These are phyloP conservation scores for Discostella stelligera DNA, from an alignment of 352 stramenopile genomes.

Conservation along the genomic window DNA sequence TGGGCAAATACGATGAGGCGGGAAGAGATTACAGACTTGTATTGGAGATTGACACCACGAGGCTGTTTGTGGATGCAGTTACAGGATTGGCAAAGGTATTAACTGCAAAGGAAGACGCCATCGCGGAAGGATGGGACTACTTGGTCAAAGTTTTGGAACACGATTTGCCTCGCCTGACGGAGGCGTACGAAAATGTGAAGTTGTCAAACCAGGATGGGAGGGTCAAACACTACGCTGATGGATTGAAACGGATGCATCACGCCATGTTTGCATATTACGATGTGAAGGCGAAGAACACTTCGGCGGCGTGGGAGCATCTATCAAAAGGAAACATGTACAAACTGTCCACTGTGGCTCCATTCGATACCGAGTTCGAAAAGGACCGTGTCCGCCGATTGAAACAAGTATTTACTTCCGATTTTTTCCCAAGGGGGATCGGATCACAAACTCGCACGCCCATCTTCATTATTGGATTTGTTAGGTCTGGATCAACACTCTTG, in stretches of 20 bases:
- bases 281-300: conserved; percentile 64
- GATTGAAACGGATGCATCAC: conserved; percentile 69
- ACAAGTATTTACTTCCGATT: conserved; percentile 63
- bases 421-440: conserved; percentile 65
- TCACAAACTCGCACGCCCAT: conserved; percentile 59
- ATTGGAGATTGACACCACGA: conserved; percentile 51
- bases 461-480: conserved; percentile 81
- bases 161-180: conserved; percentile 42
- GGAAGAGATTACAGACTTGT: conserved; percentile 56
- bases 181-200: conserved; percentile 17
- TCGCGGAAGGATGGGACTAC: conserved; percentile 53
- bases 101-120: conserved; percentile 56
- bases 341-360: conserved; percentile 58
- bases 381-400: conserved; percentile 58
- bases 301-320: conserved; percentile 62
- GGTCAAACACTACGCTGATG: conserved; percentile 40
- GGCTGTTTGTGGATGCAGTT: conserved; percentile 60
- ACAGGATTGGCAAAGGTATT: conserved; percentile 66
- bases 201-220: conserved; percentile 12
- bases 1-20: conserved; percentile 63
- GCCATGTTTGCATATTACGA: conserved; percentile 77
- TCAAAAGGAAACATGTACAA: conserved; percentile 65
- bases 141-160: conserved; percentile 49
- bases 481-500: conserved; percentile 76
- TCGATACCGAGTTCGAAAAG: conserved; percentile 49